These are phyloP conservation scores for Aspergillus sergii DNA, from an alignment of 2,329 filamentous ascomycete species.

Conservation along the genomic window DNA sequence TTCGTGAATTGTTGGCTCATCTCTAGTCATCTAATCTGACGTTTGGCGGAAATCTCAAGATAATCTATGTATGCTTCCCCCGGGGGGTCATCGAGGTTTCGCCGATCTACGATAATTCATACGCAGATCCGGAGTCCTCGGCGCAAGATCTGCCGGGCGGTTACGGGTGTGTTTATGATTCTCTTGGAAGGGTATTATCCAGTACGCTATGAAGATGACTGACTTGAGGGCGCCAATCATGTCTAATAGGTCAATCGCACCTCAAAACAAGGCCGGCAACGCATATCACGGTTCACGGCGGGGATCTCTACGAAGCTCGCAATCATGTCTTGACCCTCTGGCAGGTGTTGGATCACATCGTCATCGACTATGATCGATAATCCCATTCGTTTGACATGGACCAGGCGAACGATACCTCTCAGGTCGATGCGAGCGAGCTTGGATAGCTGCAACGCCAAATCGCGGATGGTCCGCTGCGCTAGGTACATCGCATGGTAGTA, in stretches of 20 bases:
- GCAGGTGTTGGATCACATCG: slow-evolving; percentile 75
- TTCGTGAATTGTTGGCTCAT: neutral
- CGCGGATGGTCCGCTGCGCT: slow-evolving; percentile 68
- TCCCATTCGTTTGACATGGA: slow-evolving; percentile 71
- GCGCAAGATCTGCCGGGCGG: neutral
- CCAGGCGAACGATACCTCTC: neutral
- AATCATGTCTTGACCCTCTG: slow-evolving; percentile 84
- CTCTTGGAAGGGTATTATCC: neutral
- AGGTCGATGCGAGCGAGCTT: slow-evolving; percentile 23
- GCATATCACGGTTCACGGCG: neutral
- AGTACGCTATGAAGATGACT: neutral
- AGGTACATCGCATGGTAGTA: slow-evolving; percentile 83
- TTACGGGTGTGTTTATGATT: neutral
- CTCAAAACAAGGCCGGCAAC: neutral
- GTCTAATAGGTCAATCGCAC: neutral
- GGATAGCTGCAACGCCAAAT: slow-evolving; percentile 70
- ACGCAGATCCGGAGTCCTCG: neutral
- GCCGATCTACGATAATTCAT: neutral
- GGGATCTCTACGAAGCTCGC: slow-evolving; percentile 44
- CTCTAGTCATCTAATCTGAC: neutral
- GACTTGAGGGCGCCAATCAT: neutral
- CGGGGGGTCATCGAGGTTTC: neutral
- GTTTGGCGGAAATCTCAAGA: neutral
- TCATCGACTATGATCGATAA: slow-evolving; percentile 83
- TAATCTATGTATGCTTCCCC: neutral